Evolutionary conservation across 1,139 yeast species (phyloP).

Genomic region (Geotrichum phurueaensis): DNA sequence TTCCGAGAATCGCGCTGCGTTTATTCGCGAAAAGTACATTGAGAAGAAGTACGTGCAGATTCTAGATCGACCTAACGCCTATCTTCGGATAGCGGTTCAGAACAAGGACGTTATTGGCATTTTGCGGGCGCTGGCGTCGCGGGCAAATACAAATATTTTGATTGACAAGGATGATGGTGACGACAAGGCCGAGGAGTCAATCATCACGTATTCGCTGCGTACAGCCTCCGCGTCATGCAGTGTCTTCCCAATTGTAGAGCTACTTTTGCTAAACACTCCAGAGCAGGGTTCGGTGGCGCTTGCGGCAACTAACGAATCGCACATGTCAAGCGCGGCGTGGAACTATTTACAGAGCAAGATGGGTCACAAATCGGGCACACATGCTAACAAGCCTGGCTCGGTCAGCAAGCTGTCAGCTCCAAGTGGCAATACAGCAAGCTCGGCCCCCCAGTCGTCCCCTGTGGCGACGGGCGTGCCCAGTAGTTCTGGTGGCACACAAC

Average conservation of each 20-base stretch:
- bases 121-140: constrained; percentile 37
- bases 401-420: background rate
- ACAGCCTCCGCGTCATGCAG: constrained; percentile 25
- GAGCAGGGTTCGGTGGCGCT: constrained; percentile 7
- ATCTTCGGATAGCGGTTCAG: constrained; percentile 34
- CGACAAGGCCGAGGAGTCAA: constrained; percentile 24
- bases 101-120: constrained; percentile 32
- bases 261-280: constrained; percentile 62
- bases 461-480: background rate
- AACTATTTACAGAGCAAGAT: background rate
- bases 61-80: constrained; percentile 35
- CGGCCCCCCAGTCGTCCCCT: background rate
- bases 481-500: background rate
- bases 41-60: constrained; percentile 37
- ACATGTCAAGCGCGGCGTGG: background rate
- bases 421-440: background rate
- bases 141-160: constrained; percentile 37
- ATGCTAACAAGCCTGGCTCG: background rate
- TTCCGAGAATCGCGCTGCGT: constrained; percentile 34
- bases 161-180: constrained; percentile 24
- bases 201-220: constrained; percentile 30
- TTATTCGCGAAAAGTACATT: constrained; percentile 40
- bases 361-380: background rate
- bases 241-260: constrained; percentile 65
- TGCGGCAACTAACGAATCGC: background rate